Conservation (phyloP, 2,329 filamentous ascomycete genomes). For the Alternaria panax region DNA sequence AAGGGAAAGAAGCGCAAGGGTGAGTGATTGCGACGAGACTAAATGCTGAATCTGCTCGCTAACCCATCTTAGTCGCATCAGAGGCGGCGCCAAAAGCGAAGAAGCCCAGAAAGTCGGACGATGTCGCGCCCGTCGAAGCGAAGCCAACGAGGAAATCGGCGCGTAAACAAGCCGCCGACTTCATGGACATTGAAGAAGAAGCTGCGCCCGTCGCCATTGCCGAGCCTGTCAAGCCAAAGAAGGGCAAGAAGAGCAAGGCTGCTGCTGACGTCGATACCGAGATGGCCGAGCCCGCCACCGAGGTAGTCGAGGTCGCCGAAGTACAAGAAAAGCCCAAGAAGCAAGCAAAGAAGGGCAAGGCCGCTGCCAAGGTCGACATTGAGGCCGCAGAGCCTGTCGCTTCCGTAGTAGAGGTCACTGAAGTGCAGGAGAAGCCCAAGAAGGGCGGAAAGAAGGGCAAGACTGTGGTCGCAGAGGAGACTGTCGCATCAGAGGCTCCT, state of each 20-base stretch:
- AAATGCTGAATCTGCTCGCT: constrained; percentile 12
- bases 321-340: constrained; percentile 26
- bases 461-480: constrained; percentile 14
- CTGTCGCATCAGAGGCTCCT: constrained; percentile 17
- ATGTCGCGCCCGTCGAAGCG: constrained; percentile 30
- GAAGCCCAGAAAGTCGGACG: constrained; percentile 49
- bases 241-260: constrained; percentile 48
- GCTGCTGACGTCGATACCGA: constrained; percentile 17
- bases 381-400: constrained; percentile 12
- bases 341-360: constrained; percentile 27
- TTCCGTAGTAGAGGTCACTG: constrained; percentile 7
- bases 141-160: constrained; percentile 35
- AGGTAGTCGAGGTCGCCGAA: constrained; percentile 8
- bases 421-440: constrained; percentile 22
- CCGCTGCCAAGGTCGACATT: not conserved
- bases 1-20: constrained; percentile 65
- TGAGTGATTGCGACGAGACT: constrained; percentile 28
- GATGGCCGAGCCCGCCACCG: constrained; percentile 11
- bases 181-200: constrained; percentile 41
- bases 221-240: constrained; percentile 36
- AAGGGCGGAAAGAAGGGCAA: constrained; percentile 30
- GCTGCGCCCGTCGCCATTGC: constrained; percentile 25
- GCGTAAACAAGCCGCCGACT: constrained; percentile 49
- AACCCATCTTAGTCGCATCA: constrained; percentile 39
- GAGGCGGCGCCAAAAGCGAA: constrained; percentile 48